phyloP scores from a whole-genome alignment of 306 rosid species.

The Arachis stenosperma region DNA sequence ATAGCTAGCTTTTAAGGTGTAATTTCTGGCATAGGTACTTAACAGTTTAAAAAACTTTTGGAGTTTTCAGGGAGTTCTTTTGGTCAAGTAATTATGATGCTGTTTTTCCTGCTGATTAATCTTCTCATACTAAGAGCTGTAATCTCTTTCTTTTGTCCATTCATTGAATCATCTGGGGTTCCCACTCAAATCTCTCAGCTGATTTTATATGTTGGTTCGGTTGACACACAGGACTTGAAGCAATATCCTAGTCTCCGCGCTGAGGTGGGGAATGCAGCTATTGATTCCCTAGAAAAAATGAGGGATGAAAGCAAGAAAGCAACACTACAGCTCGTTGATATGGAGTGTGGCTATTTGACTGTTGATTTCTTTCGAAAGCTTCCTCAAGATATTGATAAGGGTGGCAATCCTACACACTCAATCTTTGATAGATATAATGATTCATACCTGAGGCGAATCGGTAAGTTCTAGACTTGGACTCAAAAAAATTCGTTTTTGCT shows the following conservation, averaged over 20 bases:
- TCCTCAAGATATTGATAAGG: conserved; percentile 96
- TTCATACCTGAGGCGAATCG: conserved; percentile 85
- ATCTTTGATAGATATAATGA: conserved; percentile 92
- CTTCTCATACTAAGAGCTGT: background rate
- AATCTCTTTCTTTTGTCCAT: background rate
- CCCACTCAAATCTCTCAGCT: conserved; percentile 14
- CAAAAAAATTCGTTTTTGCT: background rate
- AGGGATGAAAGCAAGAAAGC: conserved; percentile 91
- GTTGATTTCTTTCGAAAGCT: conserved; percentile 94
- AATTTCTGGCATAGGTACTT: no score
- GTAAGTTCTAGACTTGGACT: conserved; percentile 45
- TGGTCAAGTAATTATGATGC: background rate
- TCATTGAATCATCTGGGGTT: background rate
- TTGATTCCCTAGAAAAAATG: conserved; percentile 81
- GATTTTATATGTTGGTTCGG: conserved; percentile 6
- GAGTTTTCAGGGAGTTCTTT: background rate
- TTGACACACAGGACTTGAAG: conserved; percentile 70
- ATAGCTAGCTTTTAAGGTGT: no score
- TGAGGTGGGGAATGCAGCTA: conserved; percentile 84
- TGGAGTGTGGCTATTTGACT: conserved; percentile 90
- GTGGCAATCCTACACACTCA: conserved; percentile 97
- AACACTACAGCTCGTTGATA: conserved; percentile 81
- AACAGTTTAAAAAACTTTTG: background rate
- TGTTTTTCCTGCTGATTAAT: background rate
- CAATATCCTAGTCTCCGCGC: conserved; percentile 92